Percentiles rank a stretch among this genome's conserved stretches.
Evolutionary conservation across 1,284 basidiomycete species (phyloP).

Genomic region (Gymnopus androsaceus): DNA sequence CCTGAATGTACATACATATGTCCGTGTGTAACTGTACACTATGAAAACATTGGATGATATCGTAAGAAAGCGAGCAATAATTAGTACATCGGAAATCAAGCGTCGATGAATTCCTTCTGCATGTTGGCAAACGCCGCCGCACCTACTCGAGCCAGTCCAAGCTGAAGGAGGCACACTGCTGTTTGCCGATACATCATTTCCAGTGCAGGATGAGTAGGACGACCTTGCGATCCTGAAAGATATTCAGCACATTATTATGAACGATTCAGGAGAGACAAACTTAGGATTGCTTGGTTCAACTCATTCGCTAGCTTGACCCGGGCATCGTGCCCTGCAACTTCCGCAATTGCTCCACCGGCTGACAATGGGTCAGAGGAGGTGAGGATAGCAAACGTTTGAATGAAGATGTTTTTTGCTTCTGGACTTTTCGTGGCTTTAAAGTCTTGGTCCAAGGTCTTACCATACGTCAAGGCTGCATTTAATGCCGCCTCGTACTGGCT

Average conservation of each 20-base stretch:
- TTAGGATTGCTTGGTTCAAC: constrained; percentile 76
- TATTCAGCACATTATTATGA: constrained; percentile 2
- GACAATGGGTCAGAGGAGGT: constrained; percentile 74
- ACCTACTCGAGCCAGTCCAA: constrained; percentile 70
- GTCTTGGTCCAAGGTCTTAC: constrained; percentile 66
- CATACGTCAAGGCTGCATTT: constrained; percentile 66
- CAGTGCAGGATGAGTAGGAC: constrained; percentile 67
- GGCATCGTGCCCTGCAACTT: constrained; percentile 67
- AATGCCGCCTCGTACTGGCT: constrained; percentile 58
- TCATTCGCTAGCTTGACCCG: constrained; percentile 70
- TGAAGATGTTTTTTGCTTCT: constrained; percentile 65
- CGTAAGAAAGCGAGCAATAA: background rate
- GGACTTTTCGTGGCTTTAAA: constrained; percentile 62
- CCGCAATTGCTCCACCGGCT: constrained; percentile 62
- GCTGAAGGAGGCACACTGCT: constrained; percentile 61
- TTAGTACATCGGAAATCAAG: background rate
- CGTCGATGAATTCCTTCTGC: constrained; percentile 65
- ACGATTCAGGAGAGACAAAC: constrained; percentile 28
- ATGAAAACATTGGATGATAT: background rate
- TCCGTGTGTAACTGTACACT: background rate
- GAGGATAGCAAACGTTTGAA: constrained; percentile 74
- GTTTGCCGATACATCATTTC: constrained; percentile 78
- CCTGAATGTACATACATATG: background rate
- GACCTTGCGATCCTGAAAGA: constrained; percentile 72
- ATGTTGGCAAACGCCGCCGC: constrained; percentile 80